Conservation (phyloP, 2,329 filamentous ascomycete species). For the Cladosporium sp. region DNA sequence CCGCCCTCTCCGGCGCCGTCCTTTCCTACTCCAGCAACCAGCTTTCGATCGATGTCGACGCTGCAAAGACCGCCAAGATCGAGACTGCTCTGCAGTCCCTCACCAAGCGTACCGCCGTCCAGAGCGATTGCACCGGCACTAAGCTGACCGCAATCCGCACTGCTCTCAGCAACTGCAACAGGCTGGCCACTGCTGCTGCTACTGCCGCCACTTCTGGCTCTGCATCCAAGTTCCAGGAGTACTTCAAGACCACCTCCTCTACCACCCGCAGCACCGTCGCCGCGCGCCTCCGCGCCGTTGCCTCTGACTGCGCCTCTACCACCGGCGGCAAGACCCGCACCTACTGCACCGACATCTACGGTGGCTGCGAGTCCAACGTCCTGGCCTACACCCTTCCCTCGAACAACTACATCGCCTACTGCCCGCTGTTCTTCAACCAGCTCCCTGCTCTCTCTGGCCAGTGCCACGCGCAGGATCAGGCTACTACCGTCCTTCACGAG, state of each 20-base stretch:
- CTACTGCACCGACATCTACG: slow-evolving; percentile 62
- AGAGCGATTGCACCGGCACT: slow-evolving; percentile 52
- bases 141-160: slow-evolving; percentile 49
- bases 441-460: slow-evolving; percentile 52
- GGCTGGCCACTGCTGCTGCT: slow-evolving; percentile 57
- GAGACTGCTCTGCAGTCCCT: slow-evolving; percentile 48
- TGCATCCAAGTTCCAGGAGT: slow-evolving; percentile 32
- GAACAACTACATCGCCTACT: slow-evolving; percentile 60
- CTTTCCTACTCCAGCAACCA: slow-evolving; percentile 62
- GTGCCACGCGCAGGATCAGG: slow-evolving; percentile 68
- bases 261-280: slow-evolving; percentile 54
- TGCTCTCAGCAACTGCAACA: slow-evolving; percentile 58
- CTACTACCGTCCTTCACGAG: slow-evolving; percentile 67
- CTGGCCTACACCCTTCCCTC: slow-evolving; percentile 61
- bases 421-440: slow-evolving; percentile 59
- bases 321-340: slow-evolving; percentile 53
- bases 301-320: slow-evolving; percentile 57
- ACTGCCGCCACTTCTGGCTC: slow-evolving; percentile 54
- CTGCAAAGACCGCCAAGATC: slow-evolving; percentile 54
- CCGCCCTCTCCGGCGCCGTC: slow-evolving; percentile 54
- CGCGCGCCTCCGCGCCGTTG: slow-evolving; percentile 55
- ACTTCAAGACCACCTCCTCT: slow-evolving; percentile 60
- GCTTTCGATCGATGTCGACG: slow-evolving; percentile 60
- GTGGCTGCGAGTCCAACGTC: slow-evolving; percentile 54
- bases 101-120: slow-evolving; percentile 55